Percentiles rank a stretch among this genome's conserved stretches.
Conservation (phyloP, 2,329 filamentous ascomycete species). For the Colletotrichum ledebouriae region DNA sequence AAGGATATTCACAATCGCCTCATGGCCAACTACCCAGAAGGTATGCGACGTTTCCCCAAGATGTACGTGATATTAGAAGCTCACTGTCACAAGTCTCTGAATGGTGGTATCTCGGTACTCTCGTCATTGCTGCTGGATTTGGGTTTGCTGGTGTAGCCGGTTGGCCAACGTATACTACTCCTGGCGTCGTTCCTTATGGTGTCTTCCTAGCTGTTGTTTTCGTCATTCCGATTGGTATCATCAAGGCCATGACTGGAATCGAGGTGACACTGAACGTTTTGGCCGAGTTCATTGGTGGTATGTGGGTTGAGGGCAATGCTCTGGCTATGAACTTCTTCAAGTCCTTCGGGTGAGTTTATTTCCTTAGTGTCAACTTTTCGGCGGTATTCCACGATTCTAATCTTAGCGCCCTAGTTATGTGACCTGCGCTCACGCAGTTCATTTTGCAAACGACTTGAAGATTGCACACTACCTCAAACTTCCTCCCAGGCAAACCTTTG, state of each 20-base stretch:
- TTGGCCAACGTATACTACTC: slow-evolving; percentile 58
- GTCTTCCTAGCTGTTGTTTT: slow-evolving; percentile 58
- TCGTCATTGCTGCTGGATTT: slow-evolving; percentile 52
- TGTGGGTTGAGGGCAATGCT: slow-evolving; percentile 57
- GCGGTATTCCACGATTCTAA: too few relatives aligned
- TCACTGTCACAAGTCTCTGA: slow-evolving; percentile 50
- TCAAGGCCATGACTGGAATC: slow-evolving; percentile 59
- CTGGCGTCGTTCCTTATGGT: slow-evolving; percentile 57
- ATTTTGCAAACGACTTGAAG: slow-evolving; percentile 63
- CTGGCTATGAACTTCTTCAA: slow-evolving; percentile 64
- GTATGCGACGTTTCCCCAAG: neutral
- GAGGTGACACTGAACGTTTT: slow-evolving; percentile 60
- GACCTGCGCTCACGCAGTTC: slow-evolving; percentile 64
- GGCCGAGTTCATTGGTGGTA: slow-evolving; percentile 63
- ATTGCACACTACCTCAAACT: slow-evolving; percentile 71
- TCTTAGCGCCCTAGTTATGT: slow-evolving; percentile 49
- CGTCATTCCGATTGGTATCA: slow-evolving; percentile 60
- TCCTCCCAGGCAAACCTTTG: slow-evolving; percentile 70
- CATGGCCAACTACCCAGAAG: slow-evolving; percentile 50
- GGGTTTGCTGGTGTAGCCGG: slow-evolving; percentile 54
- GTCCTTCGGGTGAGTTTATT: slow-evolving; percentile 43
- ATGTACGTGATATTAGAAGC: neutral
- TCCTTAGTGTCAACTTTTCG: neutral
- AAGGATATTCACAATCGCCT: slow-evolving; percentile 52
- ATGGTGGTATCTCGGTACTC: slow-evolving; percentile 57